Conservation (phyloP, 176 grass and related monocot genomes). For the Urochloa ruziziensis region DNA sequence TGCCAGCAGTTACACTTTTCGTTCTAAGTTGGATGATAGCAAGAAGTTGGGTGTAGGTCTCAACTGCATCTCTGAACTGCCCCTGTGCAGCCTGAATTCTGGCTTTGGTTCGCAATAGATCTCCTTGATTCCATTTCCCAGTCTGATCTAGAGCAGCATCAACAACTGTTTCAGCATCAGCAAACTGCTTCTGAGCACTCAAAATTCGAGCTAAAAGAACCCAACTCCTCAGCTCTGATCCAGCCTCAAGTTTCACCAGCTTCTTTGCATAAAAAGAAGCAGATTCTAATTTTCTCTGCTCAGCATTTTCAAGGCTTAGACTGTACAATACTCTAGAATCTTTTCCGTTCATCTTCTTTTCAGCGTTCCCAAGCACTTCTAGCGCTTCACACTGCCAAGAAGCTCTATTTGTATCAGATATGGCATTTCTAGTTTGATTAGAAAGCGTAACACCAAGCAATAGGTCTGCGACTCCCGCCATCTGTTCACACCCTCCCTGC, state of each 20-base stretch:
- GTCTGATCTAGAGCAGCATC: constrained; percentile 84
- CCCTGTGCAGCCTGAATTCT: constrained; percentile 85
- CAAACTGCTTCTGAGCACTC: constrained; percentile 75
- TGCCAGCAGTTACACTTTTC: constrained; percentile 65
- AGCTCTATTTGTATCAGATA: constrained; percentile 74
- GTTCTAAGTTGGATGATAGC: constrained; percentile 74
- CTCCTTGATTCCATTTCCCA: constrained; percentile 83
- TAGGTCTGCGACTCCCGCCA: constrained; percentile 55
- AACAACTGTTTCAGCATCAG: constrained; percentile 66
- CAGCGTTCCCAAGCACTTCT: constrained; percentile 61
- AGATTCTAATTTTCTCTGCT: constrained; percentile 89
- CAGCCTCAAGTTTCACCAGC: constrained; percentile 73
- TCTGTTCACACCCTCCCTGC: constrained; percentile 46
- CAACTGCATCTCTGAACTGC: constrained; percentile 62
- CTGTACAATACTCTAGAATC: constrained; percentile 63
- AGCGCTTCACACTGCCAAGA: constrained; percentile 74
- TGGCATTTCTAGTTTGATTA: constrained; percentile 65
- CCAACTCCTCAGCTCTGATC: constrained; percentile 82
- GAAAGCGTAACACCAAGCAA: constrained; percentile 77
- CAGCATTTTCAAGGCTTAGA: constrained; percentile 85
- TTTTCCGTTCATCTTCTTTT: constrained; percentile 54
- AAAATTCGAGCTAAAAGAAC: constrained; percentile 93
- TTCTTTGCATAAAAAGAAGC: constrained; percentile 81
- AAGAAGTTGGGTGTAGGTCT: constrained; percentile 86
- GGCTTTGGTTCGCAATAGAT: constrained; percentile 72